Conservation (phyloP, 2,329 filamentous ascomycete species). For the Nannizzia gypsea region DNA sequence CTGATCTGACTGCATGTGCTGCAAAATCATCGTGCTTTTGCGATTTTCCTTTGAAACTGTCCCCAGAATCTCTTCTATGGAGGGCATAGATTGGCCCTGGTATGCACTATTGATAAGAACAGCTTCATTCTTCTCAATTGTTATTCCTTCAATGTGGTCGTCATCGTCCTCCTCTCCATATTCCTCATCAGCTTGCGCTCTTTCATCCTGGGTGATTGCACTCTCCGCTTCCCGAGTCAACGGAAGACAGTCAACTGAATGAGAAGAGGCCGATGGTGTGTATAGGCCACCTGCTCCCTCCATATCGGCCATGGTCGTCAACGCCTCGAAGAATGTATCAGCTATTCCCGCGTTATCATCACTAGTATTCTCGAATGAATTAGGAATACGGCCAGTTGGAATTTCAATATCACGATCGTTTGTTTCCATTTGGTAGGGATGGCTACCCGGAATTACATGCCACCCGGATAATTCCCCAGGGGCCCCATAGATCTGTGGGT, state of each 20-base stretch:
- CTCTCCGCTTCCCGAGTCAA: not conserved
- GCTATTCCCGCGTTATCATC: not conserved
- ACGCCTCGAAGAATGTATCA: not conserved
- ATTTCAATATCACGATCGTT: not conserved
- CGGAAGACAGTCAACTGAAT: not conserved
- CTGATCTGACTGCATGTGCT: conserved; percentile 3
- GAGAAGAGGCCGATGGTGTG: not conserved
- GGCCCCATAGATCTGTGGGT: not conserved
- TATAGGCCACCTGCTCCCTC: not conserved
- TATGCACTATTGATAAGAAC: not conserved
- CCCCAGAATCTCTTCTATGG: not conserved
- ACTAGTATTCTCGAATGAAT: not conserved
- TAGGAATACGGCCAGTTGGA: not conserved
- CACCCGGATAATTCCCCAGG: not conserved
- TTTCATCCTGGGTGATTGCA: not conserved
- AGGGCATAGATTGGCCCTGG: not conserved
- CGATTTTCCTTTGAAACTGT: not conserved
- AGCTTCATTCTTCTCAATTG: not conserved
- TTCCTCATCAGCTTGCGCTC: not conserved
- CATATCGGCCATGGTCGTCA: not conserved
- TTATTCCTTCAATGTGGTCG: not conserved
- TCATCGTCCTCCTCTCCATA: not conserved
- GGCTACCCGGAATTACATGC: not conserved
- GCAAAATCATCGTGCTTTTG: conserved; percentile 5
- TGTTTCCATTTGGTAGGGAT: not conserved